Conservation (phyloP, 2,329 filamentous ascomycete genomes). For the Diaporthe sp. region DNA sequence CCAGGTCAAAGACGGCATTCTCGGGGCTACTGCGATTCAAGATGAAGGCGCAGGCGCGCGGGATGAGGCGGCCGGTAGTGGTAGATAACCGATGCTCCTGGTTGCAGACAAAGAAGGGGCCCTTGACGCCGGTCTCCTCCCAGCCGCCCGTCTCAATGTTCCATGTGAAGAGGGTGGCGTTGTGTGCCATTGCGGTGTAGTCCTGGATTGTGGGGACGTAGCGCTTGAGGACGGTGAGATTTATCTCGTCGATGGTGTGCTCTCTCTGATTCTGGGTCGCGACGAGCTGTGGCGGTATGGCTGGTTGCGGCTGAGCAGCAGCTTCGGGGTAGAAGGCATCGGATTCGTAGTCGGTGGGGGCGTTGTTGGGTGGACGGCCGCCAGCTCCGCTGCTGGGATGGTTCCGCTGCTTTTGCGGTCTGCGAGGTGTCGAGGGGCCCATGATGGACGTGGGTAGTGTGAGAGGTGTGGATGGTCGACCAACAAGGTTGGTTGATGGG, state of each 20-base stretch:
- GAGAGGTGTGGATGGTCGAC: neutral
- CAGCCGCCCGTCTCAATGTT: conserved; percentile 74
- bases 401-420: conserved; percentile 43
- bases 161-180: conserved; percentile 89
- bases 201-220: conserved; percentile 81
- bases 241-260: conserved; percentile 87
- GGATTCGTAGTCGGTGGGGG: conserved; percentile 74
- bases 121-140: conserved; percentile 90
- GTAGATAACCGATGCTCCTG: conserved; percentile 57
- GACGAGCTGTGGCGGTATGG: conserved; percentile 66
- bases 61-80: conserved; percentile 50
- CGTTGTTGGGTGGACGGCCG: neutral
- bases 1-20: conserved; percentile 78
- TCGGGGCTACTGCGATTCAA: conserved; percentile 79
- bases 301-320: conserved; percentile 9
- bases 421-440: conserved; percentile 9
- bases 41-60: conserved; percentile 74
- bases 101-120: conserved; percentile 89
- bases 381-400: conserved; percentile 43
- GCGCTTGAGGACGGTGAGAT: conserved; percentile 85
- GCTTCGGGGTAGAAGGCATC: conserved; percentile 66
- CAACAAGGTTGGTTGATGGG: neutral
- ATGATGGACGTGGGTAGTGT: neutral
- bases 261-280: conserved; percentile 65
- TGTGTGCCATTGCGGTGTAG: conserved; percentile 86